Conservation (phyloP, 1,284 basidiomycete genomes). For the Wolfiporia cocos region DNA sequence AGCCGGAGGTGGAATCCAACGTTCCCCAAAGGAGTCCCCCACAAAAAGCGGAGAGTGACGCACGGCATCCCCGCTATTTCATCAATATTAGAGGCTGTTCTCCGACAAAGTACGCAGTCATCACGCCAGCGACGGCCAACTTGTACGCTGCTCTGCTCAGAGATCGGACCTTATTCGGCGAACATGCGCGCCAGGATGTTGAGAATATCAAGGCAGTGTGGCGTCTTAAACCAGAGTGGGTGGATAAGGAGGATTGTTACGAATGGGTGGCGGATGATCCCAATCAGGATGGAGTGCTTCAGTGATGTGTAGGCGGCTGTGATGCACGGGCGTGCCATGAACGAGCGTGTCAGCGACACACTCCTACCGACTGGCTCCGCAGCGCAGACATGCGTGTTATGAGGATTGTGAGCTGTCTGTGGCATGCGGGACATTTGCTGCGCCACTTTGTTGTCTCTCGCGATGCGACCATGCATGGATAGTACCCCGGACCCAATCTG, state of each 20-base stretch:
- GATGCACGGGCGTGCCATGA: no score
- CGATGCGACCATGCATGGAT: no score
- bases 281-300: no score
- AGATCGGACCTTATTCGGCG: not conserved
- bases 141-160: not conserved
- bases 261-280: not conserved
- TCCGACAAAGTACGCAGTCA: not conserved
- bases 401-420: no score
- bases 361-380: no score
- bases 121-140: not conserved
- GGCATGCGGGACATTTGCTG: no score
- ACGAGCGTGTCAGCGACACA: no score
- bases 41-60: not conserved
- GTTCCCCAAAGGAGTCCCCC: not conserved
- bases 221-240: not conserved
- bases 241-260: not conserved
- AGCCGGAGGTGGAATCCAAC: not conserved
- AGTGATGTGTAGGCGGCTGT: no score
- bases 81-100: not conserved
- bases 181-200: not conserved
- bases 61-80: not conserved
- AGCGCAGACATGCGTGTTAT: no score
- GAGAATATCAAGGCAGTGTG: not conserved
- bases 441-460: no score
- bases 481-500: no score